phyloP scores from a whole-genome alignment of 495 filamentous ascomycete genomes.

The Immersiella caudata region DNA sequence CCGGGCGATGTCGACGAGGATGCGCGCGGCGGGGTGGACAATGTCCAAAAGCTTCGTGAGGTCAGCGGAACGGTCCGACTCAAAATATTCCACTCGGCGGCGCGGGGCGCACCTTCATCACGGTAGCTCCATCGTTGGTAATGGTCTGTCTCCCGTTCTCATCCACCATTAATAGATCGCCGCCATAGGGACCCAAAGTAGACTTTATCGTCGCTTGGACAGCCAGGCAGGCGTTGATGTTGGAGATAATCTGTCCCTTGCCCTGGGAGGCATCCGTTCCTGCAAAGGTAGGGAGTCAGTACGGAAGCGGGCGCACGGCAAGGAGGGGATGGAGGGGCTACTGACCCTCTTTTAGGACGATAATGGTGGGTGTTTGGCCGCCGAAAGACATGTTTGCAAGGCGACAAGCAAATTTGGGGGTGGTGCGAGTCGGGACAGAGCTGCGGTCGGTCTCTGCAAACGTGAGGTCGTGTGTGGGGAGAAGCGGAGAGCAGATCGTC shows the following conservation, averaged over 20 bases:
- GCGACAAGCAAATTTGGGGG: background rate
- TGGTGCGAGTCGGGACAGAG: background rate
- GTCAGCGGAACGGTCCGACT: constrained; percentile 31
- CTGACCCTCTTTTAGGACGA: constrained; percentile 96
- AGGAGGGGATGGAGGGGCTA: constrained; percentile 43
- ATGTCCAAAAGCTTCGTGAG: constrained; percentile 83
- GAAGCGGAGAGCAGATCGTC: constrained; percentile 18
- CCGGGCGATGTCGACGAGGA: constrained; percentile 96
- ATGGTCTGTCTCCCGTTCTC: constrained; percentile 94
- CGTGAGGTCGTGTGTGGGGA: constrained; percentile 9
- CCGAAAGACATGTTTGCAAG: constrained; percentile 80
- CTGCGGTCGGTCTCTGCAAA: constrained; percentile 24
- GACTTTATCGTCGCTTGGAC: constrained; percentile 94
- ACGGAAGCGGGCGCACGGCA: constrained; percentile 6
- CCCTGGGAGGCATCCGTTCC: constrained; percentile 97
- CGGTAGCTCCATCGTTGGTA: constrained; percentile 97
- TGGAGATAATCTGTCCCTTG: constrained; percentile 94
- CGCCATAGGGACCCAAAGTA: constrained; percentile 96
- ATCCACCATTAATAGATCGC: constrained; percentile 94
- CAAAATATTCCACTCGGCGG: background rate
- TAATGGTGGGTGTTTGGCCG: constrained; percentile 97
- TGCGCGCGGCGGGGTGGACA: constrained; percentile 95
- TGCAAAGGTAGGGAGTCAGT: constrained; percentile 44
- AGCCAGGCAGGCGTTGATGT: constrained; percentile 98
- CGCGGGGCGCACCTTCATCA: constrained; percentile 80